phyloP scores from a whole-genome alignment of 345 rosid genomes.

The Balakata baccata region DNA sequence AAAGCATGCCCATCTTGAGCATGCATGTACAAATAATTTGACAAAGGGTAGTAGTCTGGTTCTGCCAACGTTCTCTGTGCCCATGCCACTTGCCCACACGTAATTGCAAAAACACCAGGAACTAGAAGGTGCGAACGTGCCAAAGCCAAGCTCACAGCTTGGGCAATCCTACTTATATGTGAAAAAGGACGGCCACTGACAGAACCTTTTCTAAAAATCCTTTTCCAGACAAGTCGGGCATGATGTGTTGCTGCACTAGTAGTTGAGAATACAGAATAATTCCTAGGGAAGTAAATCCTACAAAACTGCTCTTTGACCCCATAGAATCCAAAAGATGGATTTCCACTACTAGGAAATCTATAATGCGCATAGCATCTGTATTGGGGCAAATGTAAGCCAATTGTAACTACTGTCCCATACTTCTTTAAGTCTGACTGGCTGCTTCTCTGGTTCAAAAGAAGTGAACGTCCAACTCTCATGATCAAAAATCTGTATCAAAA shows the following conservation, averaged over 20 bases:
- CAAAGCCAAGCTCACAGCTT: constrained; percentile 71
- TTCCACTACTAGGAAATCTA: constrained; percentile 30
- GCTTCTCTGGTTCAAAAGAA: constrained; percentile 30
- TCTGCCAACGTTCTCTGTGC: constrained; percentile 51
- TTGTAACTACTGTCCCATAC: constrained; percentile 36
- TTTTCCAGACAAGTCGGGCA: constrained; percentile 62
- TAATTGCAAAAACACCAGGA: constrained; percentile 58
- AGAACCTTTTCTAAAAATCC: constrained; percentile 43
- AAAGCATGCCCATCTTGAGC: constrained; percentile 59
- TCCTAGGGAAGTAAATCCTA: constrained; percentile 30
- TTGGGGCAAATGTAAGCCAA: constrained; percentile 42
- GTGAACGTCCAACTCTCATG: constrained; percentile 33
- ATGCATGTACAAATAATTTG: constrained; percentile 48
- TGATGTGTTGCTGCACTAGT: constrained; percentile 41
- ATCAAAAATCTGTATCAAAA: constrained; percentile 59
- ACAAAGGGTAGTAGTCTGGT: constrained; percentile 42
- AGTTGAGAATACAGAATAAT: constrained; percentile 38
- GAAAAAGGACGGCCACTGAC: constrained; percentile 31
- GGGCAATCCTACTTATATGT: constrained; percentile 53
- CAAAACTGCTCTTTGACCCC: constrained; percentile 33
- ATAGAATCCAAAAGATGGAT: constrained; percentile 17
- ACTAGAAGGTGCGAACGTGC: constrained; percentile 55
- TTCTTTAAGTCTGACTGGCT: constrained; percentile 29
- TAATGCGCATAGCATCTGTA: constrained; percentile 34
- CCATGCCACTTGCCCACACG: constrained; percentile 55